Conservation (phyloP, 2,329 filamentous ascomycete genomes). For the Penicillium rolfsii region DNA sequence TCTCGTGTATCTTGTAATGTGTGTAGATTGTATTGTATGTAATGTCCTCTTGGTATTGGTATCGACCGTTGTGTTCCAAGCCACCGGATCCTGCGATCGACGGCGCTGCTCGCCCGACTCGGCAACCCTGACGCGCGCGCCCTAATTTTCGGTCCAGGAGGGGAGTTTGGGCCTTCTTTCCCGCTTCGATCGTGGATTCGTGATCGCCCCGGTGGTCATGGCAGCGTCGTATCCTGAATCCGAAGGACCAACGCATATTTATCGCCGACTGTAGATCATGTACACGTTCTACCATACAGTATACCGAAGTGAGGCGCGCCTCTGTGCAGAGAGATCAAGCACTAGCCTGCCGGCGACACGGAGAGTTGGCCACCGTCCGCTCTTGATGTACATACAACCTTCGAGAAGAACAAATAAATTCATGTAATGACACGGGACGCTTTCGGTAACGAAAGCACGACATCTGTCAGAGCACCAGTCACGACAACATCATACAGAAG, state of each 20-base stretch:
- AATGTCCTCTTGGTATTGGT: background rate
- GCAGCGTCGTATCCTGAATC: background rate
- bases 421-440: too few species aligned
- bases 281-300: background rate
- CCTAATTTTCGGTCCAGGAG: conserved; percentile 12
- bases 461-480: background rate
- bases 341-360: background rate
- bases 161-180: background rate
- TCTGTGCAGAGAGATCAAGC: background rate
- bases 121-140: conserved; percentile 13
- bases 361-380: background rate
- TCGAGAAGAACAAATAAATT: background rate
- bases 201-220: background rate
- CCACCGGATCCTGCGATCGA: conserved; percentile 26
- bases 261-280: background rate
- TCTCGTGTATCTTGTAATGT: background rate
- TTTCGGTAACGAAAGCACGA: too few species aligned
- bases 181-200: background rate
- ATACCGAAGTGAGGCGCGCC: background rate
- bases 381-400: background rate
- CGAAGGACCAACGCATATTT: background rate
- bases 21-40: too few species aligned
- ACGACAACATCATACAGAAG: background rate
- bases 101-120: conserved; percentile 14
- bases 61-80: conserved; percentile 28